These are phyloP conservation scores for Leishmania martiniquensis DNA, from an alignment of 208 protist species.

Conservation along the genomic window DNA sequence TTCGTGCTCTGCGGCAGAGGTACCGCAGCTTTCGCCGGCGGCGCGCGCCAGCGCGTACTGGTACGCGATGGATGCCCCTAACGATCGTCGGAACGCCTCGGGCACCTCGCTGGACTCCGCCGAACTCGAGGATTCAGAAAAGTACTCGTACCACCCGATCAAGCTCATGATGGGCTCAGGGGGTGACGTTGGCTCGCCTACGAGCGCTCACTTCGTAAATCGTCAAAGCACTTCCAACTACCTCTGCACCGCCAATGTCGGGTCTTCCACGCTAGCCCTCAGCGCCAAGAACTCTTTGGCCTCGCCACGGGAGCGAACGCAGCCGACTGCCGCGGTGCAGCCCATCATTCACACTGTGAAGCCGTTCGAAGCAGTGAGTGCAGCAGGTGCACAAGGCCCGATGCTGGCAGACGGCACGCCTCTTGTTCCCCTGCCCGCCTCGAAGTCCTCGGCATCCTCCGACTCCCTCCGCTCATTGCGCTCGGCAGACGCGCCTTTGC, in stretches of 20 bases:
- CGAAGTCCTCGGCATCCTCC: neutral
- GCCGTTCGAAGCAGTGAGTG: neutral
- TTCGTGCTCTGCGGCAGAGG: neutral
- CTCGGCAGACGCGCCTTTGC: neutral
- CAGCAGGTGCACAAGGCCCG: neutral
- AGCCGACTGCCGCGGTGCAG: conserved; percentile 2
- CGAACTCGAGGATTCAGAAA: conserved; percentile 20
- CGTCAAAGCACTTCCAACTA: conserved; percentile 6
- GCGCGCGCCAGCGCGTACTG: conserved; percentile 7
- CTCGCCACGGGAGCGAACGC: neutral
- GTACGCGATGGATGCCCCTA: conserved; percentile 9
- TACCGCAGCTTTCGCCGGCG: neutral
- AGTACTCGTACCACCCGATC: conserved; percentile 21
- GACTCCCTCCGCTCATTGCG: conserved; percentile 13
- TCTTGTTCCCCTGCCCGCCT: neutral
- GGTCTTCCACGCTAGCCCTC: neutral
- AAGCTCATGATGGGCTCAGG: conserved; percentile 3
- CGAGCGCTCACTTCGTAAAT: conserved; percentile 4
- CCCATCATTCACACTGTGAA: conserved; percentile 15
- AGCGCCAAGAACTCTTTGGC: conserved; percentile 10
- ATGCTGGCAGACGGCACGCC: neutral
- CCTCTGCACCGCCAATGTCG: neutral
- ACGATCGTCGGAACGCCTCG: neutral
- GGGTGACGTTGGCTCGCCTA: neutral
- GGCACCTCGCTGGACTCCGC: conserved; percentile 18